Conservation (phyloP, 306 rosid genomes). For the peach (Prunus persica) region DNA sequence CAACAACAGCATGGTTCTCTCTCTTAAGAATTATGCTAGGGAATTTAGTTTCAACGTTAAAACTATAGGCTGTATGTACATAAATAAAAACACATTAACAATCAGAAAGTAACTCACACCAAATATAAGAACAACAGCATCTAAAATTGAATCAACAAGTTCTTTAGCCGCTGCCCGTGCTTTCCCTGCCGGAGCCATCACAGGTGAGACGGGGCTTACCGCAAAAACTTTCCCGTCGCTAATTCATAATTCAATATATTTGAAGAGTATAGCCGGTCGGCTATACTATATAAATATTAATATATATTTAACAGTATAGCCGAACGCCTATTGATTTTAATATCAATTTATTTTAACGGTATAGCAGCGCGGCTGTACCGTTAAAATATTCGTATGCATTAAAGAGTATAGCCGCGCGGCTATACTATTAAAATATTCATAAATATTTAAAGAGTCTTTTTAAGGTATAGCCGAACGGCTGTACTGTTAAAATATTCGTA, state of each 20-base stretch:
- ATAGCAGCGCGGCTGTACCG: too few relatives aligned
- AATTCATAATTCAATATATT: too few relatives aligned
- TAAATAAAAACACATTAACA: conserved; percentile 7
- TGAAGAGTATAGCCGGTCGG: too few relatives aligned
- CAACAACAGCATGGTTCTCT: conserved; percentile 81
- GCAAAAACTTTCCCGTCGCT: conserved; percentile 35
- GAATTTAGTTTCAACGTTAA: conserved; percentile 25
- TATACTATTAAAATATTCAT: too few relatives aligned
- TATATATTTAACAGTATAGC: too few relatives aligned
- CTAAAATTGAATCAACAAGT: conserved; percentile 85
- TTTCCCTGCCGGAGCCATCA: conserved; percentile 93
- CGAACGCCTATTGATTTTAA: accelerated
- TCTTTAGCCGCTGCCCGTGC: conserved; percentile 82
- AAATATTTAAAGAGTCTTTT: too few relatives aligned
- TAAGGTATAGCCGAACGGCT: too few relatives aligned
- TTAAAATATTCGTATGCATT: too few relatives aligned
- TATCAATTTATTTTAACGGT: too few relatives aligned
- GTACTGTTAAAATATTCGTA: too few relatives aligned
- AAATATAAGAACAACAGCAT: conserved; percentile 56
- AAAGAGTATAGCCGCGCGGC: too few relatives aligned
- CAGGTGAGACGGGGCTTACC: conserved; percentile 93
- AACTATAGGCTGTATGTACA: background rate
- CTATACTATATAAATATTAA: too few relatives aligned
- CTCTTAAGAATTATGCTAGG: conserved; percentile 41
- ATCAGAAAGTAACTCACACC: conserved; percentile 45